These are phyloP conservation scores for Parasitella parasitica DNA, from an alignment of 371 early-diverging fungal genomes.

Conservation along the genomic window DNA sequence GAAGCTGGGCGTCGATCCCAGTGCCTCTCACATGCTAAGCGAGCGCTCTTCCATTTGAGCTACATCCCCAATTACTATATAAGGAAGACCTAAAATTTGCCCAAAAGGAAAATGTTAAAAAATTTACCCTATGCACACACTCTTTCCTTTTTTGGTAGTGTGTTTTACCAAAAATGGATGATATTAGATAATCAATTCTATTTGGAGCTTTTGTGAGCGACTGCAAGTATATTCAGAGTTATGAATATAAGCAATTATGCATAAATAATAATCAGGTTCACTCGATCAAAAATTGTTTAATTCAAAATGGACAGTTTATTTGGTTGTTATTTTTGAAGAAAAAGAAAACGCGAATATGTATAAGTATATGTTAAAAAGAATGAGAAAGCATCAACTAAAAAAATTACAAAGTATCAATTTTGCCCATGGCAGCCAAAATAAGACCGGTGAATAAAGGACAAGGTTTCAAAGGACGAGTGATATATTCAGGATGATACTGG, in stretches of 20 bases:
- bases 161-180: no score
- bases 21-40: conserved; percentile 67
- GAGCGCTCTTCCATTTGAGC: conserved; percentile 72
- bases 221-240: no score
- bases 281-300: no score
- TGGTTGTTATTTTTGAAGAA: not conserved
- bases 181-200: no score
- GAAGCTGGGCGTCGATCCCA: conserved; percentile 62
- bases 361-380: conserved; percentile 1
- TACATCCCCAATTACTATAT: conserved; percentile 45
- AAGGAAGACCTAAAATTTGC: not conserved
- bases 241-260: no score
- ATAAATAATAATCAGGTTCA: no score
- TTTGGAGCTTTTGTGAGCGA: no score
- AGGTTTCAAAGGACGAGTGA: conserved; percentile 92
- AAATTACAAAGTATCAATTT: conserved; percentile 32
- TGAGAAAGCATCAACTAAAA: conserved; percentile 16
- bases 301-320: not conserved
- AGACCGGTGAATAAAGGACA: conserved; percentile 94
- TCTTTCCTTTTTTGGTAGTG: not conserved
- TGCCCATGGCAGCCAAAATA: conserved; percentile 76
- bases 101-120: not conserved
- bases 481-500: conserved; percentile 99
- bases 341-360: not conserved
- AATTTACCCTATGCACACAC: not conserved